Evolutionary conservation across 768 basidiomycete genomes (phyloP), one percentile per base, ranked within the genome.

Genomic region (Tremella mesenterica): DNA sequence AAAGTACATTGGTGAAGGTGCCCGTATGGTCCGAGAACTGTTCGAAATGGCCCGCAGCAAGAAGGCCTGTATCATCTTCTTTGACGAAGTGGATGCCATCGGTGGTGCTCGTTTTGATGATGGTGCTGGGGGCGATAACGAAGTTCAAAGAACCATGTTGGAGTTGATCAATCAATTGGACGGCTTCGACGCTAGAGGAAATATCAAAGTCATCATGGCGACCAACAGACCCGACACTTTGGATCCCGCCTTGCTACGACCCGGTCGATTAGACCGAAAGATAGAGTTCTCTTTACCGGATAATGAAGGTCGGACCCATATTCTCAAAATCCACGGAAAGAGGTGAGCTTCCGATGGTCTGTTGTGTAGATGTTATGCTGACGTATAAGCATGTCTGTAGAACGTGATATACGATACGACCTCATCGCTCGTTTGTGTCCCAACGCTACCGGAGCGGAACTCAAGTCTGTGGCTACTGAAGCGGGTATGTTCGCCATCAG

Each of bases 401-500:
- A 96, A 73, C 81, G 91, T 54, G 86, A 92, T 65, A 97, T 99
- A 68, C 88, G 95, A 45, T 99, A 91, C 72, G 92, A 96, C 70
- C 82, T 99, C 39, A 92, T 99, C 70, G 92, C 92, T 10, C 84
- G 95, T 31, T 75, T 99, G 54, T 99, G 95, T 73, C 95, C 95
- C 20, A 95, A 95, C 73, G 92, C 95, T 13, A 96, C 95, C 10
- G 95, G 95, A 54, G 95, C 95, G n/a, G 95, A 99, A 75, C 75
- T 99, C 54, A 84, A 92, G 44, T 90, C 88, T 23, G 95, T 99
- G 7, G 91, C 92, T 14, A 99, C 93, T 8, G 93, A 99, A 85
- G 95, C 95, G 44, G 95, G 95, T n/a, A 97, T 99, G 95, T 99
- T 93, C 75, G 93, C 95, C 1, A 99, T 99, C 69, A 86, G 95